Evolutionary conservation across 805 yeast genomes (phyloP), one percentile per base, ranked within the genome.

Genomic region (Candida bentonensis): DNA sequence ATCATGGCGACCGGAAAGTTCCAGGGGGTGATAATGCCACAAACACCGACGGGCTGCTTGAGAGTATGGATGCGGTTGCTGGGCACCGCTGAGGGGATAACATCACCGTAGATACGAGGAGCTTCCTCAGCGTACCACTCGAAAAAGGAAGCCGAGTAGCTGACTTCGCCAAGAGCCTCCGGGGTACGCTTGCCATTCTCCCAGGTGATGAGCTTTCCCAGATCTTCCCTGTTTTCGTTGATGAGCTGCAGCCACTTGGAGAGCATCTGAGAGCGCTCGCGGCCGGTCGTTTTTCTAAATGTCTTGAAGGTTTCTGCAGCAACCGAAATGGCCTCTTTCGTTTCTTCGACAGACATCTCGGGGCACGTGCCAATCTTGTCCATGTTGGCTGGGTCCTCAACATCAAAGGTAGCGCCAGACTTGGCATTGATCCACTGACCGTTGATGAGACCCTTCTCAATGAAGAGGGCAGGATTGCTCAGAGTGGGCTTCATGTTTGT

Each of bases 91-190:
- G 85, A 73, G n/a, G 73, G 71, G 44, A 82, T 74, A 15, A 70
- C 64, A 49, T 78, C 79, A n/a, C 89, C 92, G 44, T 74, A 65
- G 22, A 73, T 60, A 52, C 86, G 70, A 33, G 86, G 82, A 4
- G 89, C 89, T 42, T 55, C 55, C 59, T 82, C 92, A 25, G 94
- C 70, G 57, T 78, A 88, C 96, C 96, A 88, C 57, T 85, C 87
- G 59, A 84, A 82, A 61, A 82, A 87, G 4, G 83, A 73, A 1
- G 85, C 80, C 7, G 82, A 79, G 52, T 78, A 77, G 42, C 52
- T 46, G 23, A 82, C 69, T 58, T 82, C 92, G 3, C 87, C 88
- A 42, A 63, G 57, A n/a, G 89, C 79, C 57, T 82, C 92, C 1
- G 75, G 70, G 13, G 69, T 61, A 1, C 88, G 73, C 60, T 82